Evolutionary conservation across 306 rosid species (phyloP), one percentile per base, ranked within the genome.

Genomic region (Hippophae rhamnoides): DNA sequence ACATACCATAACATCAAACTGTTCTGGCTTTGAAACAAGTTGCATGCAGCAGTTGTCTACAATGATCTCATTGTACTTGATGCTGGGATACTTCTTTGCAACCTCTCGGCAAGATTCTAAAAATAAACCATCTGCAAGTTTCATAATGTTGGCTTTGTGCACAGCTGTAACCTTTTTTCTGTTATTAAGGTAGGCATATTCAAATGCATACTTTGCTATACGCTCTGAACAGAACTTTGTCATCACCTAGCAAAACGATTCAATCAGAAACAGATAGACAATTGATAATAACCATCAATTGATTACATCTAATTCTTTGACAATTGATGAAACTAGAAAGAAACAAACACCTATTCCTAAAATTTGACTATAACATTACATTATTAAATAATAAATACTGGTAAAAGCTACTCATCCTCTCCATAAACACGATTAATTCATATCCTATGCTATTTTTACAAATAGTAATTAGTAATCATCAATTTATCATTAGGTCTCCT

Each of bases 11-110:
- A 88, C 96, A 48, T 88, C 96, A 74, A 88, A 88, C 65, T 88
- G 96, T 69, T 88, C 96, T 6, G 96, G 96, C 70, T 78, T 88
- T 40, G 96, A 78, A 58, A 84, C 94, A 62, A 88, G 96, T 66
- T 88, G 96, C 96, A 89, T 89, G 77, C 97, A 90, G 53, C 98
- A 90, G 52, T 90, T 90, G 68, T 90, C 97, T 43, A 90, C 95
- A 42, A 82, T 81, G 60, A 82, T 71, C 72, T 85, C 88, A 10
- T 75, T 74, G 74, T 82, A 82, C 71, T 73, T 75, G 74, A 85
- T 82, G 47, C 81, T 23, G 8, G 94, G 86, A 50, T 85, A 77
- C 51, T 79, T 71, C 7, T 78, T 67, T 2, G 89, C 94, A 53
- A 77, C 77, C 82, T 87, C 95, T 40, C 96, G 82, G 61, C 97